Percentiles rank a stretch among this genome's conserved stretches.
Conservation (phyloP, 495 filamentous ascomycete genomes). For the Penicillium canescens region DNA sequence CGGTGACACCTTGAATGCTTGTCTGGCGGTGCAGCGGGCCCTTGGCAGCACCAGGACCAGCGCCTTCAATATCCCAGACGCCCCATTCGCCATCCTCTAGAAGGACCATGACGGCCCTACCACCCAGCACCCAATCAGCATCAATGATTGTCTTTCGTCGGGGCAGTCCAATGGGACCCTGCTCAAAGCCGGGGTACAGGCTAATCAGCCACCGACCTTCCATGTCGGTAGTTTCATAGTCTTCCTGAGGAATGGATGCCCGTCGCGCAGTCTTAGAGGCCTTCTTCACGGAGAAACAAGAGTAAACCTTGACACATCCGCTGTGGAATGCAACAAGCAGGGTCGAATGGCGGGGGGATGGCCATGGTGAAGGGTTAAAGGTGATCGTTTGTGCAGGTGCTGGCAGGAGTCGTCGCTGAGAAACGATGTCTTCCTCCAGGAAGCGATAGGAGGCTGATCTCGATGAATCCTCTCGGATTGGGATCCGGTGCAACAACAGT, state of each 20-base stretch:
- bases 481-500: constrained; percentile 56
- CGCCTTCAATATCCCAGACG: constrained; percentile 83
- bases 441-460: constrained; percentile 31
- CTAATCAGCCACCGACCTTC: constrained; percentile 65
- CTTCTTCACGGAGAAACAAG: constrained; percentile 41
- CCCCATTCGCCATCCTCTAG: constrained; percentile 90
- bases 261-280: constrained; percentile 26
- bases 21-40: constrained; percentile 58
- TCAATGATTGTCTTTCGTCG: constrained; percentile 76
- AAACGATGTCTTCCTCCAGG: constrained; percentile 46
- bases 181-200: constrained; percentile 66
- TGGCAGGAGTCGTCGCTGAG: constrained; percentile 64
- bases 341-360: constrained; percentile 57
- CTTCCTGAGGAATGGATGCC: constrained; percentile 25
- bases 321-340: constrained; percentile 67
- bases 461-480: constrained; percentile 34
- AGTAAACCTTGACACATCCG: constrained; percentile 69
- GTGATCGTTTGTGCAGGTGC: constrained; percentile 64
- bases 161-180: constrained; percentile 34
- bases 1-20: constrained; percentile 57
- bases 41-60: constrained; percentile 52
- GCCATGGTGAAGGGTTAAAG: constrained; percentile 68
- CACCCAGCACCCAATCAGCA: constrained; percentile 80
- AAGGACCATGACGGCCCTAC: constrained; percentile 72
- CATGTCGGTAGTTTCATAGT: constrained; percentile 33